Base-by-base conservation (phyloP, 2,329 filamentous ascomycete genomes). In the Sporothrix sp. region DNA sequence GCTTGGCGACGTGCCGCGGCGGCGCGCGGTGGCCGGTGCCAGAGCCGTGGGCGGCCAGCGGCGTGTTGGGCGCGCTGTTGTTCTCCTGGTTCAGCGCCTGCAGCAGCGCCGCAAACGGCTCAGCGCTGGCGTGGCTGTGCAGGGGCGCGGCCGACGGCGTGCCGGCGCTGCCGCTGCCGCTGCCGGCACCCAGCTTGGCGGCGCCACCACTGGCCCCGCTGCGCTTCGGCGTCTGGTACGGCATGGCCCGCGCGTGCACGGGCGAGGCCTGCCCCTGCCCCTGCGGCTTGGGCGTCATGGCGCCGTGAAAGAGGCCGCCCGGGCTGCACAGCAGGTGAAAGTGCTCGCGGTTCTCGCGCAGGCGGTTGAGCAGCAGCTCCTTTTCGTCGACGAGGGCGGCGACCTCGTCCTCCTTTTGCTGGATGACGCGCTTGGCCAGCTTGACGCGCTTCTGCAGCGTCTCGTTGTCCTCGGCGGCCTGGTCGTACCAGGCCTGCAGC, bases 331-430 rank as follows among this genome's bases (percentile, higher is more conserved):
- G 78, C 61, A 78, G 76, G 52, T 87, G 85, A 59, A 95, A 82
- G 61, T 95, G 89, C 62, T 94, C 86, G 55, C 91, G 76, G 62
- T 95, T 95, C 64, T 95, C 87, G 37, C 85, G 81, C 56, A 97
- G 95, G 18, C 91, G 83, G 55, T 82, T 86, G 52, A 90, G 79
- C 46, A 96, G 73, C 63, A 87, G 76, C 35, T 81, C 74, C 50
- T 88, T 85, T 61, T 93, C 85, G 60, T 95, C 87, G 2, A 72
- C 66, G n/a, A 95, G 69, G 48, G 73, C 72, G 7, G 79, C 73
- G 16, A 85, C 78, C 60, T 88, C 82, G 56, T 86, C 84, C 53
- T 87, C 84, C 59, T 89, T 84, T 56, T 85, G 78, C 60, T 86
- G 80, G 48, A 95, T 87, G 21, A 90, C 67, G 60, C 81, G 85